Conservation (phyloP, 768 basidiomycete species). For the Lentinula lateritia region DNA sequence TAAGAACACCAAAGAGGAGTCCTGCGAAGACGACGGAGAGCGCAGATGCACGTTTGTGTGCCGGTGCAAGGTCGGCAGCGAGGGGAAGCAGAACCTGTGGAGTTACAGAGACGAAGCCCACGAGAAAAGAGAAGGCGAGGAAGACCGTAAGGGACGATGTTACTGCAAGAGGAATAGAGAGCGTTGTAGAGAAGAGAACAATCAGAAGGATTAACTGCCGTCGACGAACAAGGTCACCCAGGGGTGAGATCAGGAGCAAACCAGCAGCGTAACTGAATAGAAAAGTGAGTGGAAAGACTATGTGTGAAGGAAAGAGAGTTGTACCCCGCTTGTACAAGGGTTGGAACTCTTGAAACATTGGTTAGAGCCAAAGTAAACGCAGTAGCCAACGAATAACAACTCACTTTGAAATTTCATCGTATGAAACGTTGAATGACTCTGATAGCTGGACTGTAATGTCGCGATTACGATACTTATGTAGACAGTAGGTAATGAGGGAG, state of each 20-base stretch:
- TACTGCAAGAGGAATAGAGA: conserved; percentile 70
- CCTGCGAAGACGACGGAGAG: conserved; percentile 69
- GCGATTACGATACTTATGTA: background rate
- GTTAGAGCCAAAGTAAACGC: conserved; percentile 16
- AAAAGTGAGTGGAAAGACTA: background rate
- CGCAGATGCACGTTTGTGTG: conserved; percentile 65
- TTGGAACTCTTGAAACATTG: conserved; percentile 45
- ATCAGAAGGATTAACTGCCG: conserved; percentile 64
- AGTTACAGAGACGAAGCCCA: conserved; percentile 64
- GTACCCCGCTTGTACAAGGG: conserved; percentile 65
- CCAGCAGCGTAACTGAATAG: conserved; percentile 60
- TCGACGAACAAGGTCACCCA: conserved; percentile 79
- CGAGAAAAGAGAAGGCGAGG: conserved; percentile 62
- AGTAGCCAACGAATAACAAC: conserved; percentile 1
- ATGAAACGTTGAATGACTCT: conserved; percentile 31
- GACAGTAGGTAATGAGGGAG: background rate
- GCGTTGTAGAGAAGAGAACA: conserved; percentile 42
- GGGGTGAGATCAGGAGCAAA: conserved; percentile 69
- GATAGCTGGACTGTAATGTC: conserved; percentile 33
- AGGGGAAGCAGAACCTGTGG: conserved; percentile 74
- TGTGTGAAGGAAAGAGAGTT: background rate
- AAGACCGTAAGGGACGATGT: conserved; percentile 56
- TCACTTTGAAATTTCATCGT: conserved; percentile 33
- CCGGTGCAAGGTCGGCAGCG: conserved; percentile 79
- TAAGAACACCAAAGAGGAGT: conserved; percentile 66